Evolutionary conservation across 495 filamentous ascomycete species (phyloP).

Genomic region (Trichoderma orchidacearum): DNA sequence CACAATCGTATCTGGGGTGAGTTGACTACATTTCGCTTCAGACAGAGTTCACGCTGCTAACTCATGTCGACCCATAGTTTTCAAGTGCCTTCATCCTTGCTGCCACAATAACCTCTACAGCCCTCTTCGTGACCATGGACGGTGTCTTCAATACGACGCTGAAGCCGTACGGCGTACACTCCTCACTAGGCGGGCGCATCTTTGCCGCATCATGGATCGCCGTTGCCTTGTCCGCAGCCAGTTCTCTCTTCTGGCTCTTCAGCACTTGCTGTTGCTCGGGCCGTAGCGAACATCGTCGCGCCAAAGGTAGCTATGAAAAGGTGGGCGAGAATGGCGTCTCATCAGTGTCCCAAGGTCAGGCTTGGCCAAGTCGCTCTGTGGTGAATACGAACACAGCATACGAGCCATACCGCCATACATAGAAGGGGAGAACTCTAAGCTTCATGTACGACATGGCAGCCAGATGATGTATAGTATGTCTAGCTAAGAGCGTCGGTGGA

Average conservation of each 20-base stretch:
- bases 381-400: neutral
- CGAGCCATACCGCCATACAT: neutral
- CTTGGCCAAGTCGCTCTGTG: neutral
- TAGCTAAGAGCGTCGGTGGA: too few relatives aligned
- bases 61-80: neutral
- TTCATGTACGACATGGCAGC: neutral
- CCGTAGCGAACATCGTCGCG: neutral
- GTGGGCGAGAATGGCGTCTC: neutral
- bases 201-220: neutral
- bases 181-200: neutral
- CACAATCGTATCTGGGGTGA: neutral
- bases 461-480: constrained; percentile 10
- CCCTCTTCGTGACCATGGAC: neutral
- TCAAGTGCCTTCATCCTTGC: neutral
- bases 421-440: neutral
- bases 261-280: neutral
- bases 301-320: neutral
- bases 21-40: neutral
- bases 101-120: neutral
- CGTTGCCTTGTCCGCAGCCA: neutral
- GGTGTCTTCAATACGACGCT: neutral
- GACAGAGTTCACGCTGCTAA: neutral
- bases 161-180: neutral
- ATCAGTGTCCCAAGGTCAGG: neutral
- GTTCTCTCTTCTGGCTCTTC: neutral